These are phyloP conservation scores for Auricularia heimuer DNA, from an alignment of 768 basidiomycete genomes.

Conservation along the genomic window DNA sequence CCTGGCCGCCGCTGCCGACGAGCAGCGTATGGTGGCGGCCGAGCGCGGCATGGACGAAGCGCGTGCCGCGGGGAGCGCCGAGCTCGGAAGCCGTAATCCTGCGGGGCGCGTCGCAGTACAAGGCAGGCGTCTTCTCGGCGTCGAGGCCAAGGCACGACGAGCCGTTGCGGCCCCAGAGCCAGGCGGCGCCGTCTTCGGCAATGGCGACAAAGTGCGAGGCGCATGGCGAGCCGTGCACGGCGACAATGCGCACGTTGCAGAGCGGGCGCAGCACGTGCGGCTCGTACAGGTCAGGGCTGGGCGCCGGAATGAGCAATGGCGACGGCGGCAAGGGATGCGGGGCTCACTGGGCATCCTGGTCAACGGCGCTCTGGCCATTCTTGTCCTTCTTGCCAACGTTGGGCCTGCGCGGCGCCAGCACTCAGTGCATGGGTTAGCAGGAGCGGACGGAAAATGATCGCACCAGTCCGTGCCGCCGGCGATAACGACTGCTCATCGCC, in stretches of 20 bases:
- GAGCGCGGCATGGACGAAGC: slow-evolving; percentile 74
- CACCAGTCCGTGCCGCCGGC: slow-evolving; percentile 8
- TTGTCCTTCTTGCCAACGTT: slow-evolving; percentile 12
- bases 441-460: background rate
- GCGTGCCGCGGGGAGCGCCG: slow-evolving; percentile 46
- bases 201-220: slow-evolving; percentile 70
- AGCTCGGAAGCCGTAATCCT: slow-evolving; percentile 48
- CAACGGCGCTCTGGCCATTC: slow-evolving; percentile 1
- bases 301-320: background rate
- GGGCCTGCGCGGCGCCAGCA: slow-evolving; percentile 4
- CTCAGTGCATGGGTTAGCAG: background rate
- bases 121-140: slow-evolving; percentile 28
- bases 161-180: slow-evolving; percentile 83
- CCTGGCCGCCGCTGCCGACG: slow-evolving; percentile 68
- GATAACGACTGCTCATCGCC: slow-evolving; percentile 3
- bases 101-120: slow-evolving; percentile 57
- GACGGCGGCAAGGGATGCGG: background rate
- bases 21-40: slow-evolving; percentile 77
- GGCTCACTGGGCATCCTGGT: slow-evolving; percentile 3
- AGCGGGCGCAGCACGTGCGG: slow-evolving; percentile 87
- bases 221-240: slow-evolving; percentile 66
- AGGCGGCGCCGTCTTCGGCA: slow-evolving; percentile 69
- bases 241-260: slow-evolving; percentile 62
- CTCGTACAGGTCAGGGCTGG: slow-evolving; percentile 70
- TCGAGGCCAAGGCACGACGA: slow-evolving; percentile 56